Conservation (phyloP, 805 yeast species). For the Candida qinlingensis region DNA sequence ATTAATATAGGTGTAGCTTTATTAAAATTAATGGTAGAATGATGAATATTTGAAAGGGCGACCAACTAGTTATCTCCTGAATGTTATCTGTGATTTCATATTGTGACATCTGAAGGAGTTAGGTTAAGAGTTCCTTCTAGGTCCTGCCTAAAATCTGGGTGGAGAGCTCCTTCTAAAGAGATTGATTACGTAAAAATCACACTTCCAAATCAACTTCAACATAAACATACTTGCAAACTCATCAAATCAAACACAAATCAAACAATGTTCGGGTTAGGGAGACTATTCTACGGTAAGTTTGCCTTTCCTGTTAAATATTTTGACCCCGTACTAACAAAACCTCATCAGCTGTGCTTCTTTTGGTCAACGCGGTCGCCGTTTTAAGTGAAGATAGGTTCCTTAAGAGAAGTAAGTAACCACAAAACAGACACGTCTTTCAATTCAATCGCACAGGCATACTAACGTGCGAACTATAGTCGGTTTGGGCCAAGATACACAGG, state of each 20-base stretch:
- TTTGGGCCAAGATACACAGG: constrained; percentile 34
- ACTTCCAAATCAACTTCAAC: no score
- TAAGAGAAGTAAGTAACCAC: constrained; percentile 44
- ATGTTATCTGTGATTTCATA: no score
- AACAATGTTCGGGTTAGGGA: constrained; percentile 56
- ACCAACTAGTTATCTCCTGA: no score
- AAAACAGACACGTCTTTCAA: no score
- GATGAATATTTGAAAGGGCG: no score
- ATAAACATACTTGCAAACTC: not conserved
- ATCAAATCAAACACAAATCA: not conserved
- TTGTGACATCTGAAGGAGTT: no score
- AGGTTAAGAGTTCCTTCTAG: no score
- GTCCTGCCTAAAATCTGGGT: no score
- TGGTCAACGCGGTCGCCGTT: constrained; percentile 72
- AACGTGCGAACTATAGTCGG: constrained; percentile 32
- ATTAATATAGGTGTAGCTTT: not conserved
- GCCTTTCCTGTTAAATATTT: not conserved
- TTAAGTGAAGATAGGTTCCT: constrained; percentile 76
- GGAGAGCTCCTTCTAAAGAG: no score
- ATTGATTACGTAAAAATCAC: no score
- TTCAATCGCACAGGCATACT: not conserved
- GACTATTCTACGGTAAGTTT: constrained; percentile 41
- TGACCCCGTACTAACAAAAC: constrained; percentile 2
- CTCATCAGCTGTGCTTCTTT: constrained; percentile 36
- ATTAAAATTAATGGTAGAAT: no score